Evolutionary conservation across 305 asterid species (phyloP).

Genomic region (Solanum hybrid): DNA sequence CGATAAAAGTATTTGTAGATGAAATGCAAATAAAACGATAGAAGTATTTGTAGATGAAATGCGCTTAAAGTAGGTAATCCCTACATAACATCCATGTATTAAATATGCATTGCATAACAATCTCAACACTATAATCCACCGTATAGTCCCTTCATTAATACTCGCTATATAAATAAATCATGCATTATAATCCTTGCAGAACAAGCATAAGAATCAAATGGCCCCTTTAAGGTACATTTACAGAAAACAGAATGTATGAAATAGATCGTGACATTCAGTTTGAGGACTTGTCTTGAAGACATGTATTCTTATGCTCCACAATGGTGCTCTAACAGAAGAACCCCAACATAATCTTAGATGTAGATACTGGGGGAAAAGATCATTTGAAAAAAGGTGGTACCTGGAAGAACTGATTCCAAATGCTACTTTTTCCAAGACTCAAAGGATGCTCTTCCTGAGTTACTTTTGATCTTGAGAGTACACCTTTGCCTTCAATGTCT

Average conservation of each 20-base stretch:
- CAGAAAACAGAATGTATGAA: not conserved
- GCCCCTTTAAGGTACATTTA: not conserved
- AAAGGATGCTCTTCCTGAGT: slow-evolving; percentile 91
- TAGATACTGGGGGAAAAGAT: not conserved
- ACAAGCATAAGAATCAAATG: not conserved
- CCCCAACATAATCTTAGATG: not conserved
- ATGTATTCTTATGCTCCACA: not conserved
- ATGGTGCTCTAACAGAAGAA: not conserved
- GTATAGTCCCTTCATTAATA: not conserved
- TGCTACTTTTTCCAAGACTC: slow-evolving; percentile 82
- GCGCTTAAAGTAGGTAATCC: not conserved
- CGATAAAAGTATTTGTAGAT: not conserved
- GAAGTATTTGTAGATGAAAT: not conserved
- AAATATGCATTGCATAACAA: not conserved
- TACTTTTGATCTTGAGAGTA: slow-evolving; percentile 80
- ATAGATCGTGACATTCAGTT: not conserved
- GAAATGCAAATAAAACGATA: not conserved
- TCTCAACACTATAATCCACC: not conserved
- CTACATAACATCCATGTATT: not conserved
- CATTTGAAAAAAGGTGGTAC: not conserved
- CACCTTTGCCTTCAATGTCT: slow-evolving; percentile 42
- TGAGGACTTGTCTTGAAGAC: not conserved
- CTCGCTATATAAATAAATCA: not conserved
- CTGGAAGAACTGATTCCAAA: slow-evolving; percentile 70
- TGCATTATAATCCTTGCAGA: not conserved